Conservation (phyloP, 805 yeast genomes). For the Yamadazyma olivae region DNA sequence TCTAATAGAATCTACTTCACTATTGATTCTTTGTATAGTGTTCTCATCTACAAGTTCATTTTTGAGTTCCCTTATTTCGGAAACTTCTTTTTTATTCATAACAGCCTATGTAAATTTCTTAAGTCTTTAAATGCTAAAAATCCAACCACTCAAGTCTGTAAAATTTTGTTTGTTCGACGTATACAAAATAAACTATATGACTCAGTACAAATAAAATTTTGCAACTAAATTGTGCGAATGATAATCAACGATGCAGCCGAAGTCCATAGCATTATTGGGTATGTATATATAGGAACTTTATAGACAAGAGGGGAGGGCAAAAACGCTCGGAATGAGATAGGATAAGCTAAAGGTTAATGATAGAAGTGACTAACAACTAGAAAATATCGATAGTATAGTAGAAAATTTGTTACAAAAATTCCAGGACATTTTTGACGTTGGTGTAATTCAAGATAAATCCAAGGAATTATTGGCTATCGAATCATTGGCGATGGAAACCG, state of each 20-base stretch:
- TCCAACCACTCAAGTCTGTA: no score
- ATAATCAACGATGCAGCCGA: slow-evolving; percentile 47
- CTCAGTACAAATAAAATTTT: no score
- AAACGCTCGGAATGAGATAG: neutral
- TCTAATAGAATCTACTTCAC: slow-evolving; percentile 4
- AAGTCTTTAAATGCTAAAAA: no score
- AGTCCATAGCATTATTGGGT: slow-evolving; percentile 24
- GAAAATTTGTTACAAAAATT: slow-evolving; percentile 51
- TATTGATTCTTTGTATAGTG: slow-evolving; percentile 8
- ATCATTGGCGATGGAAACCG: slow-evolving; percentile 52
- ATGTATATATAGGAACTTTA: slow-evolving; percentile 15
- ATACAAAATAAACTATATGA: no score
- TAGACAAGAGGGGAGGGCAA: no score
- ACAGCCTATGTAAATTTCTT: no score
- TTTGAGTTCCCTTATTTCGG: neutral
- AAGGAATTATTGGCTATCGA: slow-evolving; percentile 48
- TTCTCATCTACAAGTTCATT: slow-evolving; percentile 1
- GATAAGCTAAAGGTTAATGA: neutral
- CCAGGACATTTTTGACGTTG: slow-evolving; percentile 50
- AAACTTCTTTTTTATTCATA: no score
- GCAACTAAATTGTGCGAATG: no score
- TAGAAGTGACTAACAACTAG: slow-evolving; percentile 17
- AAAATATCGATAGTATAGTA: slow-evolving; percentile 49
- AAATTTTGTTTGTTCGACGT: no score
- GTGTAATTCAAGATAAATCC: slow-evolving; percentile 39